Percentiles rank a stretch among this genome's conserved stretches.
These are phyloP conservation scores for Aspergillus calidoustus DNA, from an alignment of 2,329 filamentous ascomycete species.

Conservation along the genomic window DNA sequence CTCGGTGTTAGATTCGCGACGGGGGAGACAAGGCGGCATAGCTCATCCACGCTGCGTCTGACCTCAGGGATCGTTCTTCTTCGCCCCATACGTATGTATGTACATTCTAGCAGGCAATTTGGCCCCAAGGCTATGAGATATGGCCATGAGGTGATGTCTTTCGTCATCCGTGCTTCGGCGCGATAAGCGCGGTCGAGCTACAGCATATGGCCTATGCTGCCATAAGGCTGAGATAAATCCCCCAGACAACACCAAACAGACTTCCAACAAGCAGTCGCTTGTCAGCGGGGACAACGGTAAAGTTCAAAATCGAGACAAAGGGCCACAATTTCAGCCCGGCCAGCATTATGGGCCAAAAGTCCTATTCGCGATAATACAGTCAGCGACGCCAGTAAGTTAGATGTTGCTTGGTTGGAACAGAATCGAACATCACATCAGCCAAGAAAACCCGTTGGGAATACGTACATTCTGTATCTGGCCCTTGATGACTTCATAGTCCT, in stretches of 20 bases:
- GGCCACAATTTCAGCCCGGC: conserved; percentile 48
- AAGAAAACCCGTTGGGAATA: background rate
- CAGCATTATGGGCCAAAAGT: conserved; percentile 43
- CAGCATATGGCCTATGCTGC: conserved; percentile 22
- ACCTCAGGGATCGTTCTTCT: background rate
- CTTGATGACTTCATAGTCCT: conserved; percentile 37
- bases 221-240: conserved; percentile 44
- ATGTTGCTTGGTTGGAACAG: background rate
- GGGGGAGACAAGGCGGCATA: background rate
- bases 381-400: background rate
- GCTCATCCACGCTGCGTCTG: background rate
- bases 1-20: background rate
- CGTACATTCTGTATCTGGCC: conserved; percentile 41
- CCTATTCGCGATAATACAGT: conserved; percentile 26
- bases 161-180: background rate
- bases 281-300: conserved; percentile 42
- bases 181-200: background rate
- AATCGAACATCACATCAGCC: background rate
- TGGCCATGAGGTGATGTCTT: background rate
- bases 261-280: conserved; percentile 41
- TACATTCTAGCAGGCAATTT: background rate
- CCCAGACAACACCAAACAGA: conserved; percentile 45
- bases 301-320: conserved; percentile 44
- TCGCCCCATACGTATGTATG: background rate
- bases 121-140: background rate